These are phyloP conservation scores for Bombardia bombarda DNA, from an alignment of 495 filamentous ascomycete genomes.

Conservation along the genomic window DNA sequence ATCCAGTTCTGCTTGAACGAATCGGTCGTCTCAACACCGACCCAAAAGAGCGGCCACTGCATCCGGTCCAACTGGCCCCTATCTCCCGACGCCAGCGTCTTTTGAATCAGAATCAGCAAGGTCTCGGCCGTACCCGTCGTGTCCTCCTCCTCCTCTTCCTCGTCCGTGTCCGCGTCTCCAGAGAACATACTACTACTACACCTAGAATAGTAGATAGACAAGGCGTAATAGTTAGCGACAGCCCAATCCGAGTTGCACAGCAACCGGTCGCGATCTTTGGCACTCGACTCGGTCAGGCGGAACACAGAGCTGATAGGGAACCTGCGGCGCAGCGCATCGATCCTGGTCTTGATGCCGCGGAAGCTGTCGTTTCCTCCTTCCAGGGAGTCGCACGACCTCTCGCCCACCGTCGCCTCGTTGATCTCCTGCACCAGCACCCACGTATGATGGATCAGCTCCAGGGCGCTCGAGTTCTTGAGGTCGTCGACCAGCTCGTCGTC, in stretches of 20 bases:
- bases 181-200: constrained; percentile 10
- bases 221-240: constrained; percentile 36
- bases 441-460: constrained; percentile 29
- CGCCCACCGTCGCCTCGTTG: constrained; percentile 9
- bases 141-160: constrained; percentile 19
- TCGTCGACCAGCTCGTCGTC: constrained; percentile 41
- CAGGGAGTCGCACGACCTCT: not conserved
- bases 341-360: constrained; percentile 8
- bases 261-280: constrained; percentile 28
- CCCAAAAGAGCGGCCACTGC: constrained; percentile 42
- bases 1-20: constrained; percentile 32
- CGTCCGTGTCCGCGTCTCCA: not conserved
- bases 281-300: constrained; percentile 26
- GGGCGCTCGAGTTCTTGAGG: constrained; percentile 29
- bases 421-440: constrained; percentile 32
- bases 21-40: constrained; percentile 34
- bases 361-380: constrained; percentile 1
- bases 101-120: constrained; percentile 33
- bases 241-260: constrained; percentile 43
- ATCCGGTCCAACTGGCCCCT: constrained; percentile 29
- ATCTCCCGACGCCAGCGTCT: constrained; percentile 29
- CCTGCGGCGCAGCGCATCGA: constrained; percentile 9
- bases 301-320: constrained; percentile 22
- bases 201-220: constrained; percentile 36
- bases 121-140: constrained; percentile 13